A percentile compares a stretch with the other conserved stretches of the same genome.
phyloP scores from a whole-genome alignment of 2,329 filamentous ascomycete genomes.

The Colletotrichum australisinense region DNA sequence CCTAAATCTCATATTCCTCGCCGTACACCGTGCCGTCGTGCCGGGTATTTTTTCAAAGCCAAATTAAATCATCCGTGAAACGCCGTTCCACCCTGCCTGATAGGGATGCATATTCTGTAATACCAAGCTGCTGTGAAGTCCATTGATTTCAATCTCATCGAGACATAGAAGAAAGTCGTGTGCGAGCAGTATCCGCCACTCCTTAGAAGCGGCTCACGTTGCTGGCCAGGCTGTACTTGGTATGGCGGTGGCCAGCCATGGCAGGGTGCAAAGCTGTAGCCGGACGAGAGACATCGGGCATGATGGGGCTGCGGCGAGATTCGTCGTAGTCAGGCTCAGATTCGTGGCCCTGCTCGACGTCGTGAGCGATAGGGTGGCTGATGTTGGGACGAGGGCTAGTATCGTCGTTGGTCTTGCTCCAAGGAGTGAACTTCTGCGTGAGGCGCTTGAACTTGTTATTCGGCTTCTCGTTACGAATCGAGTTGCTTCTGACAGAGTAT shows the following conservation, averaged over 20 bases:
- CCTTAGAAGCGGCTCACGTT: slow-evolving; percentile 60
- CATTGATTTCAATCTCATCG: neutral
- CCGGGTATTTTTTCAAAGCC: slow-evolving; percentile 26
- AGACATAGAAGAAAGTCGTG: neutral
- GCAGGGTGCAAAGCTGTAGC: slow-evolving; percentile 69
- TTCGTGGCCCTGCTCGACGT: slow-evolving; percentile 41
- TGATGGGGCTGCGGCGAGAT: slow-evolving; percentile 64
- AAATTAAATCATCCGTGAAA: slow-evolving; percentile 16
- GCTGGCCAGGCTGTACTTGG: slow-evolving; percentile 61
- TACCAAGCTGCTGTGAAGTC: neutral
- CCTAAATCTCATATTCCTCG: slow-evolving; percentile 9
- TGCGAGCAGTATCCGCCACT: too few species aligned
- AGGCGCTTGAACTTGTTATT: slow-evolving; percentile 44
- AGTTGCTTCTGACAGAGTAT: slow-evolving; percentile 55
- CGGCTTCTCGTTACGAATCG: slow-evolving; percentile 54
- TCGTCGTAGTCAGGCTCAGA: slow-evolving; percentile 34
- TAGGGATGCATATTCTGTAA: neutral
- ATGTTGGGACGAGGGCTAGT: slow-evolving; percentile 50
- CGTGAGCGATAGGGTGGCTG: slow-evolving; percentile 53
- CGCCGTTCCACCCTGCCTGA: slow-evolving; percentile 6
- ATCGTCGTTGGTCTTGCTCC: slow-evolving; percentile 37
- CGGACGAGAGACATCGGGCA: slow-evolving; percentile 65
- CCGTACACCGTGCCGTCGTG: slow-evolving; percentile 10
- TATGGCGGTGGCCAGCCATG: slow-evolving; percentile 49
- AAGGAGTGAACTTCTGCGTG: slow-evolving; percentile 45